Evolutionary conservation across 805 yeast genomes (phyloP).

Genomic region (Clavispora phyllophila): DNA sequence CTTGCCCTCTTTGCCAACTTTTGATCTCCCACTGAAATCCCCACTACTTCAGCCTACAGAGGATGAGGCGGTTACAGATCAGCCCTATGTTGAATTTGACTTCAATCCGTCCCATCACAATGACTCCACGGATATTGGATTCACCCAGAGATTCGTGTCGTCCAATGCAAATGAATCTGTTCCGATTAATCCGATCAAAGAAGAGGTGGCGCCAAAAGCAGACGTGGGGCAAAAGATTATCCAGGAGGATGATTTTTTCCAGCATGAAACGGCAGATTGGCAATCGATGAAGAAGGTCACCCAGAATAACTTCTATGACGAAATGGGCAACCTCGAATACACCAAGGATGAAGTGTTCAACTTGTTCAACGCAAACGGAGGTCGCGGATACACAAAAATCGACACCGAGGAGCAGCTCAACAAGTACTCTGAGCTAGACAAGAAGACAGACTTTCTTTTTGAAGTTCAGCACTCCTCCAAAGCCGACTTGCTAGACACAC

Average conservation of each 20-base stretch:
- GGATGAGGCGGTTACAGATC: not conserved
- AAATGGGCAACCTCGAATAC: conserved; percentile 62
- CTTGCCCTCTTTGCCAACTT: conserved; percentile 13
- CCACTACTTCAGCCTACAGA: not conserved
- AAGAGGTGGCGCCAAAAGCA: not conserved
- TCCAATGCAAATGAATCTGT: not conserved
- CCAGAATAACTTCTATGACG: conserved; percentile 72
- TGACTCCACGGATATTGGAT: conserved; percentile 3
- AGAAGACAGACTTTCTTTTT: conserved; percentile 50
- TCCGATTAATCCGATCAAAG: not conserved
- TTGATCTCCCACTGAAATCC: not conserved
- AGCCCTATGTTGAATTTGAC: conserved; percentile 26
- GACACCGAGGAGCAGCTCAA: conserved; percentile 84
- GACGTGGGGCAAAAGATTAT: conserved; percentile 1
- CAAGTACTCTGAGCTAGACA: conserved; percentile 50
- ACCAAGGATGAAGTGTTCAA: conserved; percentile 19
- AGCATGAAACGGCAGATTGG: conserved; percentile 57
- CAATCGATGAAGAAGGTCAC: conserved; percentile 82
- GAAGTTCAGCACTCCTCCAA: conserved; percentile 15
- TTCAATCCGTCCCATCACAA: conserved; percentile 11
- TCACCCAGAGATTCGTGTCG: conserved; percentile 1
- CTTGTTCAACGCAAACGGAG: conserved; percentile 37
- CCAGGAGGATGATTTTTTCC: conserved; percentile 30
- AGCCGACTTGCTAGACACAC: conserved; percentile 20
- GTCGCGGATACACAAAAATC: conserved; percentile 81